phyloP scores from a whole-genome alignment of 1,284 basidiomycete species.

The Ustilago trichophora region DNA sequence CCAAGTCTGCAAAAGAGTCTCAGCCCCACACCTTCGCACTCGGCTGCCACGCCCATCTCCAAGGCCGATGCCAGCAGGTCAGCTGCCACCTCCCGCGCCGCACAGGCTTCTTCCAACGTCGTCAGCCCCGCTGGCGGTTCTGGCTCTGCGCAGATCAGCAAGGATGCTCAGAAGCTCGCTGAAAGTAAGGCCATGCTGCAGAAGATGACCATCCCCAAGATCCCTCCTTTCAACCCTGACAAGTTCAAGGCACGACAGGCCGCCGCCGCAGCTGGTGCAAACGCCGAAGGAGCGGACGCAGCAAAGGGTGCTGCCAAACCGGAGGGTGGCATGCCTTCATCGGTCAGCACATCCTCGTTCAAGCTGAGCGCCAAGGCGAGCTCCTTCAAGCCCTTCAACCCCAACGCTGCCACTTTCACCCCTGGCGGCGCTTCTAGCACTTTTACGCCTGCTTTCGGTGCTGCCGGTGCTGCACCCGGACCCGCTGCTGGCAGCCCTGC shows the following conservation, averaged over 20 bases:
- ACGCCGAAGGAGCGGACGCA: constrained; percentile 12
- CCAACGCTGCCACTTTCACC: constrained; percentile 69
- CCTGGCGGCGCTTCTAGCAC: constrained; percentile 62
- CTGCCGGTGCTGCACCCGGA: constrained; percentile 40
- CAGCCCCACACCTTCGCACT: constrained; percentile 49
- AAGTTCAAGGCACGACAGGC: constrained; percentile 55
- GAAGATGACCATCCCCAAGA: constrained; percentile 77
- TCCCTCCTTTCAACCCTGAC: constrained; percentile 87
- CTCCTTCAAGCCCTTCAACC: constrained; percentile 75
- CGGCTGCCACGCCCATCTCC: constrained; percentile 7
- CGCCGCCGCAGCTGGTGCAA: constrained; percentile 18
- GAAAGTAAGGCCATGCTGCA: constrained; percentile 66
- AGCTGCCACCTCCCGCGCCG: constrained; percentile 23
- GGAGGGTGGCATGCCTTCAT: constrained; percentile 22
- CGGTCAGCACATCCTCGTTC: constrained; percentile 71
- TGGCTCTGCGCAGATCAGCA: constrained; percentile 17
- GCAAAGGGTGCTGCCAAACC: constrained; percentile 16
- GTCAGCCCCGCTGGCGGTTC: constrained; percentile 32
- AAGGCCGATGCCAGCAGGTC: constrained; percentile 31
- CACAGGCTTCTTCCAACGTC: constrained; percentile 25
- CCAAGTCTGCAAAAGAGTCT: constrained; percentile 56
- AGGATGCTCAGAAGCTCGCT: constrained; percentile 39
- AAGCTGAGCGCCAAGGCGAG: constrained; percentile 82
- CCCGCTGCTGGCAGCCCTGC: constrained; percentile 22
- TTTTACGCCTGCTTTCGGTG: constrained; percentile 8